phyloP scores from a whole-genome alignment of 305 asterid species.

The Rubia tinctorum region DNA sequence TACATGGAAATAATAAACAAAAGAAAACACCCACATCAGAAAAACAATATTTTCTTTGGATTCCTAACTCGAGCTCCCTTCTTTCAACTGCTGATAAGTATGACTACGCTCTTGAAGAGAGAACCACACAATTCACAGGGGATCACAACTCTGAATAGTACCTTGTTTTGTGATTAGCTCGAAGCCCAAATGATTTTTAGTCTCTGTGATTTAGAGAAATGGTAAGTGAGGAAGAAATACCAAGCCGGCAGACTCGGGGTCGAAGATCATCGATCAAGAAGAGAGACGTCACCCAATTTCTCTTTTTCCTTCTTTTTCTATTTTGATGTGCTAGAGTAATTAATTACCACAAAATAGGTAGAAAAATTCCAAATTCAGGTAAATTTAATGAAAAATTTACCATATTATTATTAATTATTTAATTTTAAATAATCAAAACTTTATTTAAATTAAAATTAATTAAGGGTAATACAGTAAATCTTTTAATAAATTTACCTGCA shows the following conservation, averaged over 20 bases:
- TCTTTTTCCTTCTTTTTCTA: neutral
- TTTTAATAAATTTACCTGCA: too few relatives aligned
- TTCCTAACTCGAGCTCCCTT: conserved; percentile 1
- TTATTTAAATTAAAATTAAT: too few relatives aligned
- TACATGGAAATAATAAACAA: neutral
- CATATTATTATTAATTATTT: too few relatives aligned
- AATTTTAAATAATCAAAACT: too few relatives aligned
- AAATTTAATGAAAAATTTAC: too few relatives aligned
- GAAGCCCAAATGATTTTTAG: neutral
- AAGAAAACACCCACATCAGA: neutral
- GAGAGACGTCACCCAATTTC: neutral
- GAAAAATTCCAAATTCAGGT: too few relatives aligned
- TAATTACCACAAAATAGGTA: too few relatives aligned
- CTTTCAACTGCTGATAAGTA: too few relatives aligned
- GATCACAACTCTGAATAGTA: neutral
- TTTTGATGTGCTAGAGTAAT: neutral
- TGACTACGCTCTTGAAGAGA: neutral
- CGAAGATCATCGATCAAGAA: neutral
- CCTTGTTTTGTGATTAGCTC: neutral
- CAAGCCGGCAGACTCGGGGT: neutral
- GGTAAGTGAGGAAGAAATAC: neutral
- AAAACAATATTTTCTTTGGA: neutral
- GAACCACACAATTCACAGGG: neutral
- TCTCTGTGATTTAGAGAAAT: neutral
- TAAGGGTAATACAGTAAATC: too few relatives aligned